phyloP scores from a whole-genome alignment of 2,329 filamentous ascomycete genomes.

The Ploettnerulaceae sp. region DNA sequence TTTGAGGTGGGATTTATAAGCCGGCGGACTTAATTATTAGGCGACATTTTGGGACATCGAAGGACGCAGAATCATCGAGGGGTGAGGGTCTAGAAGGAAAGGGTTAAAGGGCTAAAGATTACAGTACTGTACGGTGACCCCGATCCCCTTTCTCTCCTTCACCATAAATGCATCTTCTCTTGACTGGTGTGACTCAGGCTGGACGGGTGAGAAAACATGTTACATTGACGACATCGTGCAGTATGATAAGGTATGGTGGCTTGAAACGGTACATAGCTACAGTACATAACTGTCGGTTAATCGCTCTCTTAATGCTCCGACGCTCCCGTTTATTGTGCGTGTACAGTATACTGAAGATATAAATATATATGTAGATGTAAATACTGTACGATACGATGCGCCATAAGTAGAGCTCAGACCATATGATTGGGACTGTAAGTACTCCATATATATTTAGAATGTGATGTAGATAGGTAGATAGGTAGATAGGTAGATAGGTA shows the following conservation, averaged over 20 bases:
- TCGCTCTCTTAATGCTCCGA: too few relatives aligned
- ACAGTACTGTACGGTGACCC: not conserved
- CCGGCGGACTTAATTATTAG: not conserved
- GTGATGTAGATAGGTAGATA: too few relatives aligned
- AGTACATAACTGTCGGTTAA: not conserved
- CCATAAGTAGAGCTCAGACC: too few relatives aligned
- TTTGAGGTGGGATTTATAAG: not conserved
- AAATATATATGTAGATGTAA: too few relatives aligned
- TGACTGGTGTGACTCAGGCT: slow-evolving; percentile 13
- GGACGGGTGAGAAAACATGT: slow-evolving; percentile 4
- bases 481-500: too few relatives aligned
- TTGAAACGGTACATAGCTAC: not conserved
- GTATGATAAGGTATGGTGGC: not conserved
- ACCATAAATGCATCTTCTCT: not conserved
- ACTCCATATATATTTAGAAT: too few relatives aligned
- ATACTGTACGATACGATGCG: too few relatives aligned
- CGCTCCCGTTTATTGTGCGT: too few relatives aligned
- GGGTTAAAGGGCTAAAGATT: not conserved
- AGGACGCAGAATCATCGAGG: not conserved
- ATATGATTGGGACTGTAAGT: too few relatives aligned
- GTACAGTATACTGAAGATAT: too few relatives aligned
- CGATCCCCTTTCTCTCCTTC: not conserved
- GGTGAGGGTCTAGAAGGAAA: slow-evolving; percentile 1
- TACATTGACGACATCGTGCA: slow-evolving; percentile 19
- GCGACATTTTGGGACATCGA: slow-evolving; percentile 1